Percentiles rank a stretch among this genome's conserved stretches.
These are phyloP conservation scores for Gryganskiella cystojenkinii DNA, from an alignment of 192 early-diverging fungal species.

Conservation along the genomic window DNA sequence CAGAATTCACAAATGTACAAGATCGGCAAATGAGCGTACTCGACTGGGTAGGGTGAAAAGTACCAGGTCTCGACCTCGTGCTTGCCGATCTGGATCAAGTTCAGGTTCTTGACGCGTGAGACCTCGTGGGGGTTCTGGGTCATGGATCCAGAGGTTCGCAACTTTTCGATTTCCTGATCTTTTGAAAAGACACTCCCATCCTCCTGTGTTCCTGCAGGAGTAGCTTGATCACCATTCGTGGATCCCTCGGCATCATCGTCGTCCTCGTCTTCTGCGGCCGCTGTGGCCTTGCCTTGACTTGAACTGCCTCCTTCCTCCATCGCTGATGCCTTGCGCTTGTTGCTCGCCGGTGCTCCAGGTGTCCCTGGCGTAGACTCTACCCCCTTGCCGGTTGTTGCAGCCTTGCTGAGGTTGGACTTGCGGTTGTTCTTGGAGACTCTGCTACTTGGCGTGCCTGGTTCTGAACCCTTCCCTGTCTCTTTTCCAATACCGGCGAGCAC, in stretches of 20 bases:
- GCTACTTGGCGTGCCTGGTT: constrained; percentile 52
- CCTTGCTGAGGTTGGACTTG: constrained; percentile 49
- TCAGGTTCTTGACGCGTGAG: constrained; percentile 94
- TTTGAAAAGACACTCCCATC: constrained; percentile 77
- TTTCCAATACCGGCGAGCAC: constrained; percentile 40
- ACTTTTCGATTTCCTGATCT: constrained; percentile 96
- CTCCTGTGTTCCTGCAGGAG: constrained; percentile 3
- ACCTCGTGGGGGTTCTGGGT: constrained; percentile 96
- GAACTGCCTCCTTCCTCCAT: constrained; percentile 26
- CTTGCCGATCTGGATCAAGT: constrained; percentile 91
- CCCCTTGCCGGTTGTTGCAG: constrained; percentile 60
- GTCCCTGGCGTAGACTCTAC: constrained; percentile 53
- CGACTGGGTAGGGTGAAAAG: constrained; percentile 96
- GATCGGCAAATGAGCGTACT: constrained; percentile 79
- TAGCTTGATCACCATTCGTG: constrained; percentile 15
- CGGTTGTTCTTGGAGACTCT: constrained; percentile 41
- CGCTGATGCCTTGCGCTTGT: constrained; percentile 45
- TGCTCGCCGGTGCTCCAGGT: constrained; percentile 55
- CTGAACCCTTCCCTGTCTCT: constrained; percentile 53
- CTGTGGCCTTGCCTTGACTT: constrained; percentile 21
- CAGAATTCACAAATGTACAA: constrained; percentile 99
- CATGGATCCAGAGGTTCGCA: constrained; percentile 94
- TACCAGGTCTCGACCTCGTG: constrained; percentile 98
- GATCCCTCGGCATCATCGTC: constrained; percentile 23
- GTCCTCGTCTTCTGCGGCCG: constrained; percentile 6